Conservation (phyloP, 1,284 basidiomycete species). For the Hemileia vastatrix region DNA sequence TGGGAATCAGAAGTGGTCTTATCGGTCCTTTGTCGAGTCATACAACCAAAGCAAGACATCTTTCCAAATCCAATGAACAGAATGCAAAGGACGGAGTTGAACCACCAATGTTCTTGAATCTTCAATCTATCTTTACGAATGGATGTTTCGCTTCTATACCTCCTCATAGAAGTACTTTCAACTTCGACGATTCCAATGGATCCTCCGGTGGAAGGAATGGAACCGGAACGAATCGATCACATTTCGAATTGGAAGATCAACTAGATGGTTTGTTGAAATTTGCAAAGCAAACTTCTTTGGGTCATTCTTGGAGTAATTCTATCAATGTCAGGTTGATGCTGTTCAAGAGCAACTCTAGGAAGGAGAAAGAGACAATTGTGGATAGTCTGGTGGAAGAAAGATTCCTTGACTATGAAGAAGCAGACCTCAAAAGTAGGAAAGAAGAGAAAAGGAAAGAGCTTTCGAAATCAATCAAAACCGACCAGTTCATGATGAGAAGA, state of each 20-base stretch:
- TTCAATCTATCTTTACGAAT: neutral
- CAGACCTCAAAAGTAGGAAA: too few relatives aligned
- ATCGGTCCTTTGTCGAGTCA: neutral
- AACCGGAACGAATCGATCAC: neutral
- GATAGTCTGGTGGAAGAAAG: neutral
- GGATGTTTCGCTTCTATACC: neutral
- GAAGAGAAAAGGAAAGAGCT: too few relatives aligned
- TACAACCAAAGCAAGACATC: neutral
- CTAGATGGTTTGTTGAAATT: neutral
- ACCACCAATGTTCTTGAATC: neutral
- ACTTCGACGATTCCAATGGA: neutral
- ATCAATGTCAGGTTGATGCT: neutral
- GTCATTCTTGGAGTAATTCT: neutral
- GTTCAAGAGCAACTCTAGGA: neutral
- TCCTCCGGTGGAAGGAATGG: too few relatives aligned
- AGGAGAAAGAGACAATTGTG: neutral
- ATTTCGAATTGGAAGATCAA: neutral
- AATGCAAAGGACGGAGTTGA: neutral
- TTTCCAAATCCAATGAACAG: neutral
- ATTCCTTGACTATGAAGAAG: too few relatives aligned
- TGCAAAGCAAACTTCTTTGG: neutral
- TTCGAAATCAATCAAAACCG: too few relatives aligned
- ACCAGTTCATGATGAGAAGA: too few relatives aligned
- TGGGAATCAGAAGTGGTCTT: neutral
- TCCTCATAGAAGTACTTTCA: neutral